A percentile compares a stretch with the other conserved stretches of the same genome.
Conservation (phyloP, 805 yeast species). For the Candida patagonica region DNA sequence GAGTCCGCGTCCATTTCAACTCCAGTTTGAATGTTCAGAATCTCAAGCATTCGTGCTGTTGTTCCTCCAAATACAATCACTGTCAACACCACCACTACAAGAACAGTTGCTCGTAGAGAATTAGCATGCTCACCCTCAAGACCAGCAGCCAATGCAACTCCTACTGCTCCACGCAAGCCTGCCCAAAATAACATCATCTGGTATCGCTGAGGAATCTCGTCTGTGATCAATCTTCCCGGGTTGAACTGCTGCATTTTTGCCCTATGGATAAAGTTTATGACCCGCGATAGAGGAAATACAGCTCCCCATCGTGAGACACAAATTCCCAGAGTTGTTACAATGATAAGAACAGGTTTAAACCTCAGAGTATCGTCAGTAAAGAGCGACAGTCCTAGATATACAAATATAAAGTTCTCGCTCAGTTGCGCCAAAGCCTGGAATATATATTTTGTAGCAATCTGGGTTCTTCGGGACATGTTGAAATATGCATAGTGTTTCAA, state of each 20-base stretch:
- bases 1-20: conserved; percentile 72
- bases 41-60: conserved; percentile 95
- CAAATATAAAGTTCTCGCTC: conserved; percentile 93
- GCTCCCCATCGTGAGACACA: conserved; percentile 97
- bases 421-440: conserved; percentile 91
- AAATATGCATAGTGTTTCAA: conserved; percentile 93
- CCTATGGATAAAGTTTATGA: conserved; percentile 71
- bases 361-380: conserved; percentile 95
- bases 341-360: conserved; percentile 86
- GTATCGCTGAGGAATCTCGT: conserved; percentile 88
- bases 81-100: conserved; percentile 93
- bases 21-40: conserved; percentile 86
- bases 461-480: conserved; percentile 96
- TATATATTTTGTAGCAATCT: conserved; percentile 89
- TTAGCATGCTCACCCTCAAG: conserved; percentile 88
- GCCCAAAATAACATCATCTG: conserved; percentile 99
- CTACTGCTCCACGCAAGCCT: conserved; percentile 97
- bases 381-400: conserved; percentile 84
- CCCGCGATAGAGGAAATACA: conserved; percentile 83
- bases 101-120: conserved; percentile 83
- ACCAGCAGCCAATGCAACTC: conserved; percentile 98
- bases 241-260: conserved; percentile 42
- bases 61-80: conserved; percentile 97
- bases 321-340: conserved; percentile 79
- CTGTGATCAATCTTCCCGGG: conserved; percentile 37